Evolutionary conservation across 371 early-diverging fungal species (phyloP), one percentile per base, ranked within the genome.

Genomic region (Mucor lusitanicus): DNA sequence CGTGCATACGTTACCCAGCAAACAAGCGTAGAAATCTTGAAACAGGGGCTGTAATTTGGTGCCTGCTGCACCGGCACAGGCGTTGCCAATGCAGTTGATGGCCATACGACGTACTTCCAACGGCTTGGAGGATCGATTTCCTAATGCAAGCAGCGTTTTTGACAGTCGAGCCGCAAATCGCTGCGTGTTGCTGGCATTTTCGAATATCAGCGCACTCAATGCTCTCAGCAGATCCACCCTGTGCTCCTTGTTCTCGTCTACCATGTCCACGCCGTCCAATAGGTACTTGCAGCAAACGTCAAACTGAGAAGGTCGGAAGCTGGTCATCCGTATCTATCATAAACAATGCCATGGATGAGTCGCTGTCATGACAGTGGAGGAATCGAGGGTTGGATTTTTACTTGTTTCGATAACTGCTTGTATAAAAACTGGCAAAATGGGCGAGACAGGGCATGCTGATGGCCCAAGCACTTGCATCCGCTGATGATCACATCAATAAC

Each of bases 1-100:
- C 0, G 56, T 64, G 54, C 78, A 75, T 1, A 84, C 32, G 60
- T 83, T 84, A n/a, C 77, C 70, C 21, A 86, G 59, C 12, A 84
- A 59, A 15, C 79, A 73, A 17, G 82, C 76, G 57, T 83, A 86
- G 48, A 80, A 78, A 39, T 61, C 67, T 25, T 67, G 57, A 30
- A 77, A 84, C 53, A 80, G 71, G 1, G 63, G 55, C 46, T 83
- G 77, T 37, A 85, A 55, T 33, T 80, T 81, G 15, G 75, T 44
- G 9, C 82, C 83, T 32, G 78, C 76, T n/a, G 70, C 54, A 12
- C 76, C 74, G 0, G 81, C 78, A 67, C 85, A 85, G 7, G 75
- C 61, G 62, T 89, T 89, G 4, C 87, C 88, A 13, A 89, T 75
- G 65, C 90, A 87, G 50, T 84, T 86, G 70, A 89, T 86, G 3